Conservation (phyloP, 2,329 filamentous ascomycete species). For the Teratosphaeria viscida region DNA sequence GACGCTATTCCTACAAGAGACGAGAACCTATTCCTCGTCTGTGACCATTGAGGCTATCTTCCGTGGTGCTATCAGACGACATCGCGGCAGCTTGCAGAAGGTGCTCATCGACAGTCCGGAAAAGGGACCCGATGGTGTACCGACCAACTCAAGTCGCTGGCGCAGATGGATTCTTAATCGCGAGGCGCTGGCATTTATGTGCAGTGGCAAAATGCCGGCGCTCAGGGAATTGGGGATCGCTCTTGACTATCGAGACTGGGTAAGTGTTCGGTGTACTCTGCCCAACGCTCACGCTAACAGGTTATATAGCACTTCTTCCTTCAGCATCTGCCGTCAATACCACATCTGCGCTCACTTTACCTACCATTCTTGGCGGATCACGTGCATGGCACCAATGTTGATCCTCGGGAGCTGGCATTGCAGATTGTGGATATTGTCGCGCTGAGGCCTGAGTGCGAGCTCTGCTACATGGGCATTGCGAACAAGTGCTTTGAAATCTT, state of each 20-base stretch:
- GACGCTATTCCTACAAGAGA: slow-evolving; percentile 65
- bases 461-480: slow-evolving; percentile 69
- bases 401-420: slow-evolving; percentile 60
- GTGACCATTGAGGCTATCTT: slow-evolving; percentile 64
- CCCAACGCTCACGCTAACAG: slow-evolving; percentile 2
- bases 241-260: slow-evolving; percentile 69
- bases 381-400: slow-evolving; percentile 43
- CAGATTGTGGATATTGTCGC: slow-evolving; percentile 71
- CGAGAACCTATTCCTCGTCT: slow-evolving; percentile 39
- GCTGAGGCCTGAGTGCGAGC: slow-evolving; percentile 61
- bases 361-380: slow-evolving; percentile 58
- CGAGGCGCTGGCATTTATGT: slow-evolving; percentile 62
- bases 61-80: slow-evolving; percentile 57
- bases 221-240: slow-evolving; percentile 62
- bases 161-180: slow-evolving; percentile 60
- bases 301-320: slow-evolving; percentile 60
- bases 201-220: slow-evolving; percentile 62
- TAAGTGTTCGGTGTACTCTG: slow-evolving; percentile 32
- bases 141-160: slow-evolving; percentile 41
- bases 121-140: slow-evolving; percentile 34
- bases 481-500: slow-evolving; percentile 74
- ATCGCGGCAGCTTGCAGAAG: slow-evolving; percentile 60
- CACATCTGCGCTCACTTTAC: slow-evolving; percentile 60
- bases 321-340: slow-evolving; percentile 59
- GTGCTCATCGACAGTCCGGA: slow-evolving; percentile 63